Conservation (phyloP, 1,139 yeast species). For the Lodderomyces oxycetoniae region DNA sequence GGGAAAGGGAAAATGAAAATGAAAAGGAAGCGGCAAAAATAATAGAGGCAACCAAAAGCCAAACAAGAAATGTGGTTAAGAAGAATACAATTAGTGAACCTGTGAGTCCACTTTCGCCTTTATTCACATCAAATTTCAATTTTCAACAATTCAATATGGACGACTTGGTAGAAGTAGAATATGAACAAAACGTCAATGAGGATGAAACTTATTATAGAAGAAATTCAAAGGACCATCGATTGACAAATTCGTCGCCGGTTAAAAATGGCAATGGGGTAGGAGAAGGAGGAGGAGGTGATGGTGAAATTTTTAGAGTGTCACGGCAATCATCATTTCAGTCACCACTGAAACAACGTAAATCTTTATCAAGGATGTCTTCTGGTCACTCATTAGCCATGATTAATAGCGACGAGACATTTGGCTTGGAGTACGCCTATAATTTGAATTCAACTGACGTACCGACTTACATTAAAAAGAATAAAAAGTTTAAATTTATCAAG, state of each 20-base stretch:
- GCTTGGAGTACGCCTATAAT: slow-evolving; percentile 31
- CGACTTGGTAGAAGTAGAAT: slow-evolving; percentile 10
- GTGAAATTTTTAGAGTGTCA: slow-evolving; percentile 7
- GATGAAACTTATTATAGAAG: slow-evolving; percentile 6
- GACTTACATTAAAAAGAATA: slow-evolving; percentile 38
- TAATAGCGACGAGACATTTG: slow-evolving; percentile 20
- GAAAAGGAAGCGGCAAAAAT: no score
- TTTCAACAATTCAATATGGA: slow-evolving; percentile 7
- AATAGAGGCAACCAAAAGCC: neutral
- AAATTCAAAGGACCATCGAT: neutral
- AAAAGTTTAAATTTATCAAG: slow-evolving; percentile 43
- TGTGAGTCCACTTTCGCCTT: slow-evolving; percentile 2
- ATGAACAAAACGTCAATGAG: slow-evolving; percentile 8
- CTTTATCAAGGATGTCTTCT: slow-evolving; percentile 19
- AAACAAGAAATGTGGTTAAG: neutral
- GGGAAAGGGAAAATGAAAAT: neutral
- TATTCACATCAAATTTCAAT: slow-evolving; percentile 1
- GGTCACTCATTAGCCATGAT: slow-evolving; percentile 21
- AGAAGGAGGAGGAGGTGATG: no score
- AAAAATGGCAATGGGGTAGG: slow-evolving; percentile 6
- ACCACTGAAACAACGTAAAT: slow-evolving; percentile 13
- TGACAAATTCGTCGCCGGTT: slow-evolving; percentile 6
- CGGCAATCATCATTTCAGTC: slow-evolving; percentile 16
- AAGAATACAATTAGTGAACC: neutral
- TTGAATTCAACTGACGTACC: slow-evolving; percentile 32